These are phyloP conservation scores for Moniliophthora roreri DNA, from an alignment of 1,284 basidiomycete genomes.

Conservation along the genomic window DNA sequence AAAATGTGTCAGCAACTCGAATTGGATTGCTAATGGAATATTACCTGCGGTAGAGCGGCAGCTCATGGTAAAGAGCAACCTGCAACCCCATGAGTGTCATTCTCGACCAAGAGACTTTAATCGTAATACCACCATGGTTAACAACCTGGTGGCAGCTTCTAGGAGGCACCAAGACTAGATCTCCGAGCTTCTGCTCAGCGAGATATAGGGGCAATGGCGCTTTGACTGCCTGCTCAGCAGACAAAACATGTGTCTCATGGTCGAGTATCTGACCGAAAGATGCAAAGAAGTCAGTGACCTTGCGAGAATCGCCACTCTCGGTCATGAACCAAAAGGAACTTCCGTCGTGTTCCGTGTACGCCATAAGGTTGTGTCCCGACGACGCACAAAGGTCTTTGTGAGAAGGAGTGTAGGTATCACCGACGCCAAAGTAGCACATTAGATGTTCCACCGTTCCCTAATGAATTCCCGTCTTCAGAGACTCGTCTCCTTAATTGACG, in stretches of 20 bases:
- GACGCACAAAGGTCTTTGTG: constrained; percentile 82
- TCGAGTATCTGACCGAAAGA: constrained; percentile 62
- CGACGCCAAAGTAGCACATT: constrained; percentile 78
- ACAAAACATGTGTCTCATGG: constrained; percentile 63
- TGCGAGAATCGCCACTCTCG: constrained; percentile 47
- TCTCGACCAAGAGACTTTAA: constrained; percentile 80
- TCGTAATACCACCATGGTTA: constrained; percentile 71
- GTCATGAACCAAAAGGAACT: constrained; percentile 86
- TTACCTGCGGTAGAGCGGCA: constrained; percentile 75
- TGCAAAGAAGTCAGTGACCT: constrained; percentile 59
- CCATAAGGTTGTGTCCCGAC: constrained; percentile 81
- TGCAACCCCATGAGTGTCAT: constrained; percentile 65
- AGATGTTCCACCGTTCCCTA: constrained; percentile 66
- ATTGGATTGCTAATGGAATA: constrained; percentile 1
- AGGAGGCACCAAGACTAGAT: constrained; percentile 77
- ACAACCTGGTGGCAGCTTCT: constrained; percentile 78
- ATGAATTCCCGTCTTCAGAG: background rate
- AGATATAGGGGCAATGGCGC: constrained; percentile 70
- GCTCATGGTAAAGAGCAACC: constrained; percentile 63
- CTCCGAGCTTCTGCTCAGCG: constrained; percentile 67
- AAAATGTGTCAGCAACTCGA: constrained; percentile 12
- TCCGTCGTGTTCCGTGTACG: constrained; percentile 64
- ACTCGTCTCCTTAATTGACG: background rate
- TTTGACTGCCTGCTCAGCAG: constrained; percentile 57
- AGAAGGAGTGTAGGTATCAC: constrained; percentile 74